Base-by-base conservation (phyloP, 192 early-diverging fungal genomes). In the Coemansia sp. region DNA sequence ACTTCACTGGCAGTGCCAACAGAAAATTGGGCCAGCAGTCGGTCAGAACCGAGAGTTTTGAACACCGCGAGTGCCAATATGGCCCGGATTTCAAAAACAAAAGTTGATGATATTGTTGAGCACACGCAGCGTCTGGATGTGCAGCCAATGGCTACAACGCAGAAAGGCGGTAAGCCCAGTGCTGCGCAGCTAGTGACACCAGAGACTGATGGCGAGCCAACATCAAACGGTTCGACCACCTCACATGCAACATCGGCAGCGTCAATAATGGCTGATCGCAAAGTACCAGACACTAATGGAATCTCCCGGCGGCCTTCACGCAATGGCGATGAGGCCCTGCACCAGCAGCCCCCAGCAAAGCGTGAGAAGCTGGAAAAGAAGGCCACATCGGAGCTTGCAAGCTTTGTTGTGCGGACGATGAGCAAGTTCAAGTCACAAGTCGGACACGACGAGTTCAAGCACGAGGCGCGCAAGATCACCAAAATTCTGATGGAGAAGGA, bases 401-500 rank as follows among this genome's bases (percentile, higher is more conserved):
- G 54, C n/a, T 76, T 79, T 70, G 83, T 84, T 27, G 78, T 77
- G 50, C 64, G 67, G 14, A 58, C 46, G 6, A 63, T 84, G 68
- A 75, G 64, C 66, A 78, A 75, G 64, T 78, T 77, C 75, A 81
- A 78, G 65, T 36, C 51, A 20, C 68, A 78, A 61, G 33, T 84
- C 30, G 75, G 66, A 24, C 74, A 75, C 59, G 78, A 78, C 11
- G 64, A 74, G 24, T 84, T 84, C 51, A 84, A 84, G 72, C 74
- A 72, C 51, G 77, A 80, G 63, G 83, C 83, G 3, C 72, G 76
- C 36, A 84, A 84, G 61, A 67, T 84, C 31, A 81, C 75, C 30
- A 80, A 76, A 61, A 72, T 84, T 29, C 54, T 84, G 33, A 68
- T 84, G 75, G 83, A 84, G 54, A 84, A 84, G 65, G 83, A 84